Base-by-base conservation (phyloP, 2,329 filamentous ascomycete species). In the Botrytis pseudocinerea region DNA sequence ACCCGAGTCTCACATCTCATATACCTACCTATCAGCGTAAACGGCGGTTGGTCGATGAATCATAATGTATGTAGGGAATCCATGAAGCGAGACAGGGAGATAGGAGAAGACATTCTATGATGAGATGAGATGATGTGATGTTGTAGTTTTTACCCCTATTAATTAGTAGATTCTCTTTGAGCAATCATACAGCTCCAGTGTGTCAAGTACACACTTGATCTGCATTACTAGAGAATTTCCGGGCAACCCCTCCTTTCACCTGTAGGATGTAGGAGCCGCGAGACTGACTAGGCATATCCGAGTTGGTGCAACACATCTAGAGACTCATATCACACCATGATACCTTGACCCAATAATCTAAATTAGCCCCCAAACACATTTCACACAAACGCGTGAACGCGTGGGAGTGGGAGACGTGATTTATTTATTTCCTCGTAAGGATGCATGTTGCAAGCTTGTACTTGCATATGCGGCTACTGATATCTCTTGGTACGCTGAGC, bases 401-500 rank as follows among this genome's bases (percentile, higher is more conserved):
- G 60, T 61, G 38, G 32, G 22, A 61, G 59, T 18, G 51, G 35
- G 35, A 40, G 32, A 40, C 38, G 35, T 25, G 35, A 40, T 61
- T n/a, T 51, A 38, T 51, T 51, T n/a, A 7, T n/a, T 25, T 12
- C n/a, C 35, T 61, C 12, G 59, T 61, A 61, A 61, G 60, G 38
- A 42, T 42, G 35, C 60, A 9, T 42, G 22, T 57, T 62, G 25
- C 35, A 62, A 62, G 60, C 32, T 32, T 32, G 32, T 18, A 62
- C 35, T 62, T 62, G 60, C 60, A 62, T 62, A 62, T 62, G 60
- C 60, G 38, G 60, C 35, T 42, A 62, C 60, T 62, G 18, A 25
- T 40, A 57, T 9, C 51, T 16, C 14, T 57, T 57, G 51, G 60
- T 40, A 40, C 38, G 60, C 60, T 40, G 59, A 61, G 35, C 22